Base-by-base conservation (phyloP, 2,329 filamentous ascomycete species). In the Ophiostoma fasciatum region DNA sequence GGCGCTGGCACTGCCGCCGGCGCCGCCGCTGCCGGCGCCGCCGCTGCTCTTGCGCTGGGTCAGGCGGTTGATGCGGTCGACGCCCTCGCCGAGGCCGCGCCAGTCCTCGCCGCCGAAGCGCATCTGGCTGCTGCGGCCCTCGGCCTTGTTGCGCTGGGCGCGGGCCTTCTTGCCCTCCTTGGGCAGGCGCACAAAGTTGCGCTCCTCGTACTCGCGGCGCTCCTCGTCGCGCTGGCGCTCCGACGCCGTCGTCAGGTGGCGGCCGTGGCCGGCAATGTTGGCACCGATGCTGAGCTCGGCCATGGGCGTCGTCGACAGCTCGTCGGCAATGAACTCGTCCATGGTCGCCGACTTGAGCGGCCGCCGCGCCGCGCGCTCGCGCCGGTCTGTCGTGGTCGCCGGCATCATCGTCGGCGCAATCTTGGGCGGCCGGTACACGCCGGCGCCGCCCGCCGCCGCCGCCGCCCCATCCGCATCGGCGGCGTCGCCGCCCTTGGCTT, bases 221-320 rank as follows among this genome's bases (percentile, higher is more conserved):
- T 94, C 87, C 2, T 71, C 71, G 55, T 96, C 87, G 28, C 74
- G 73, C 43, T 74, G 74, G 38, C 82, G 72, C 53, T 94, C 80
- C 23, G 74, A 66, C 12, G 76, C 71, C 5, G 81, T 82, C 65
- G 87, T 90, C 50, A 75, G 74, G 53, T 74, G 74, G 44, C 88
- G 74, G 23, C 90, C 90, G 33, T 81, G 78, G 33, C 75, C 66
- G 5, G 78, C 66, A 47, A 94, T 92, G 14, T 82, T 94, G 38
- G 82, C 90, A 41, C 90, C 92, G 48, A 98, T 92, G 47, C 81
- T 92, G 37, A 88, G 85, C 54, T 92, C 73, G 1, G 85, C 82
- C 39, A 83, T 59, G 1, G 90, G 90, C 3, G 83, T 83, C 6
- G 69, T 59, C 0, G 84, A 87, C 40, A 96, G 67, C 56, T 98